Conservation (phyloP, 768 basidiomycete genomes). For the Calocera viscosa region DNA sequence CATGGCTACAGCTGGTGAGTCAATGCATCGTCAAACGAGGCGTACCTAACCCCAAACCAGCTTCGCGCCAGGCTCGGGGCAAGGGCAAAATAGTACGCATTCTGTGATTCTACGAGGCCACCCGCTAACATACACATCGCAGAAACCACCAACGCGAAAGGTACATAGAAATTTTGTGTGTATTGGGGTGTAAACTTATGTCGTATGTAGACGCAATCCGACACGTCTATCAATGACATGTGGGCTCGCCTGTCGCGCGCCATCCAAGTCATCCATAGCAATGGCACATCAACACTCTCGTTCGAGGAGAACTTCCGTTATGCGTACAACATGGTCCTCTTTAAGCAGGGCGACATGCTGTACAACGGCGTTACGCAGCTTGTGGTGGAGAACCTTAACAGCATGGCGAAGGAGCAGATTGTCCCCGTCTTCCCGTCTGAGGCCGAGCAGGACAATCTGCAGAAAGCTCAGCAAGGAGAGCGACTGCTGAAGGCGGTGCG, state of each 20-base stretch:
- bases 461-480: slow-evolving; percentile 74
- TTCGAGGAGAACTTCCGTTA: slow-evolving; percentile 91
- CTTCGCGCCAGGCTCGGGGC: not conserved
- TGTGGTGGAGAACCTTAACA: slow-evolving; percentile 69
- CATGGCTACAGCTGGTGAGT: slow-evolving; percentile 7
- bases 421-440: slow-evolving; percentile 71
- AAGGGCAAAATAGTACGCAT: slow-evolving; percentile 4
- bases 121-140: not conserved
- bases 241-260: slow-evolving; percentile 73
- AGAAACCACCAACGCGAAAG: slow-evolving; percentile 5
- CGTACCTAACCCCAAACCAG: not conserved
- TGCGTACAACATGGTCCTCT: slow-evolving; percentile 86
- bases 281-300: slow-evolving; percentile 77
- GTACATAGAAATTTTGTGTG: not conserved
- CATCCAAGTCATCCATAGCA: slow-evolving; percentile 87
- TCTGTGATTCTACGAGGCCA: not conserved
- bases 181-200: not conserved
- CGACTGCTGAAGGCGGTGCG: slow-evolving; percentile 68
- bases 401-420: slow-evolving; percentile 61
- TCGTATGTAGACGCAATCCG: not conserved
- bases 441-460: slow-evolving; percentile 51
- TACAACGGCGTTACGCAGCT: slow-evolving; percentile 76
- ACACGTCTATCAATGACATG: slow-evolving; percentile 54
- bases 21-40: not conserved
- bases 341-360: slow-evolving; percentile 69